Percentiles rank a stretch among this genome's conserved stretches.
Evolutionary conservation across 352 stramenopile species (phyloP).

Genomic region (Globisporangium carolinianum): DNA sequence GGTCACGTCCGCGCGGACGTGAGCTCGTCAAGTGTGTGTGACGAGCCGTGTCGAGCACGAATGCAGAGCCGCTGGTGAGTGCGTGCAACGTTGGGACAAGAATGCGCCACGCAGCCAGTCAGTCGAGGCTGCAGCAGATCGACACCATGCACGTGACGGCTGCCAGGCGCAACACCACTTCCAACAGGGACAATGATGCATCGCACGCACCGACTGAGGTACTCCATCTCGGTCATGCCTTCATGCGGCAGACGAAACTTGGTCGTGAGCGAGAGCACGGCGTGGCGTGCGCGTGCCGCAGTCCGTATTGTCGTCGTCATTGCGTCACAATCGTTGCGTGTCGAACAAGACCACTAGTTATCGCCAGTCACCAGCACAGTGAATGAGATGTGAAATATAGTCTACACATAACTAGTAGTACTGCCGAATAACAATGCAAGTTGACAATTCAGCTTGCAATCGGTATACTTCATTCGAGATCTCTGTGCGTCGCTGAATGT

Average conservation of each 20-base stretch:
- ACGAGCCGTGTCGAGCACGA: conserved; percentile 27
- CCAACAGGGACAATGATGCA: background rate
- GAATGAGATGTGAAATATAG: no score
- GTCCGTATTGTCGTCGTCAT: no score
- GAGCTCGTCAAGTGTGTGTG: background rate
- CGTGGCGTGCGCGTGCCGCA: conserved; percentile 13
- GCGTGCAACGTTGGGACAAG: conserved; percentile 1
- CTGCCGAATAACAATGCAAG: no score
- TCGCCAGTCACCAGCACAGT: no score
- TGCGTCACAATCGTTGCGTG: no score
- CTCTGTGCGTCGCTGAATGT: no score
- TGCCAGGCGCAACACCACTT: no score
- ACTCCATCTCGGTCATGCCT: conserved; percentile 65
- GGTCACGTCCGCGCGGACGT: background rate
- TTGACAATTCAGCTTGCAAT: no score
- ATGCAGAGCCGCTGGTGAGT: conserved; percentile 47
- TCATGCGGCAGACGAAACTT: conserved; percentile 75
- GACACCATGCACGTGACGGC: no score
- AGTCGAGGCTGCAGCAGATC: background rate
- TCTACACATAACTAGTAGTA: no score
- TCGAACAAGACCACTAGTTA: no score
- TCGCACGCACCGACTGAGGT: conserved; percentile 50
- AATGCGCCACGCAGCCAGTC: background rate
- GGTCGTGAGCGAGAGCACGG: conserved; percentile 71
- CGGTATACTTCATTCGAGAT: no score